Evolutionary conservation across 2,329 filamentous ascomycete genomes (phyloP), one percentile per base, ranked within the genome.

Genomic region (Botrytis porri): DNA sequence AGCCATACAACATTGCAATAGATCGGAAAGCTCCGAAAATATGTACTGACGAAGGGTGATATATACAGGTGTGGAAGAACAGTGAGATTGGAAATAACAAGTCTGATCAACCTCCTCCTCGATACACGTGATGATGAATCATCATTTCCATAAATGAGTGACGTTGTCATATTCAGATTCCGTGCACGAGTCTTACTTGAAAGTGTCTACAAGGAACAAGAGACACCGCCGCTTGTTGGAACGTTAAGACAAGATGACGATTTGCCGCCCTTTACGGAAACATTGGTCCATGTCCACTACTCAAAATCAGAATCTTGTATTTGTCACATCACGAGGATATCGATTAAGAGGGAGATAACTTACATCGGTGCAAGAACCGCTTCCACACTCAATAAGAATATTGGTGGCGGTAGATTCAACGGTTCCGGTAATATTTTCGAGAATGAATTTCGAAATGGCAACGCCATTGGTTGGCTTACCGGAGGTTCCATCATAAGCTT

Each of bases 381-480:
- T 80, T 29, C 84, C 88, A 76, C 88, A 89, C 22, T 88, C 83
- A 72, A 89, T 85, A 76, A 86, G 85, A 75, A 88, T 80, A 67
- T 85, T 79, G 25, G 80, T 82, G 35, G 77, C 84, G 12, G 75
- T 76, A 0, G 67, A 74, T n/a, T 60, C 75, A 65, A 87, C 84
- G 6, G 81, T 81, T 43, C 85, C 86, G 3, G 75, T 82, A 74
- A 87, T 81, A 73, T 82, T 79, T 63, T 81, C 79, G 66, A 88
- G 78, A 1, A 81, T 84, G 10, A 88, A 75, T 12, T 82, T 83
- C 16, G 84, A 86, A 77, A 87, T 87, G 37, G 84, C 84, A 18
- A 88, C 84, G 43, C 86, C 85, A 39, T 77, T 76, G 51, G 84
- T 86, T 18, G 85, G 0, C n/a, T 80, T 12, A 29, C 85, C 85